Evolutionary conservation across 768 basidiomycete species (phyloP), one percentile per base, ranked within the genome.

Genomic region (Dioszegia aurantiaca): DNA sequence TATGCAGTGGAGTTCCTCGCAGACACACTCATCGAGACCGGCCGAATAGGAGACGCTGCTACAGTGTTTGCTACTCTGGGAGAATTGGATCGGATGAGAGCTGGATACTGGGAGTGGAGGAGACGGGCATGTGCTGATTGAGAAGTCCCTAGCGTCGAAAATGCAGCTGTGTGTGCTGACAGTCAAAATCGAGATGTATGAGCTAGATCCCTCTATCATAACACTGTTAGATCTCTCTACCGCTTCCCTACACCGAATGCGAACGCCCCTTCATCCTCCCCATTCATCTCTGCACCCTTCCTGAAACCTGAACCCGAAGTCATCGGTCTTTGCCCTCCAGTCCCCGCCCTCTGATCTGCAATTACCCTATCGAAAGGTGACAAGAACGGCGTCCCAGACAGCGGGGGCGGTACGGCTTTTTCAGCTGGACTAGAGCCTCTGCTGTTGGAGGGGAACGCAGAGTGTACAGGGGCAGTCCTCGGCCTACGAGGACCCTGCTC

Each of bases 1-100:
- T 80, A 85, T n/a, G 63, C 63, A n/a, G 54, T 68, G 6, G 67
- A 68, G 42, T 65, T 62, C 33, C 24, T 60, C 16, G 67, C 63
- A 11, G 67, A 68, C 23, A 42, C 55, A 0, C 37, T 62, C 12
- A 44, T 48, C 4, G 49, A 65, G 48, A 55, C 44, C 30, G 63
- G 67, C 8, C 46, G 55, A 24, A 26, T 42, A 6, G 58, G 56
- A 16, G 66, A 68, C 9, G 70, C 67, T 2, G 64, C 49, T 2
- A 44, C 51, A 26, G 56, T 70, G 2, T 73, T 62, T 54, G 37
- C 33, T 1, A 56, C 68, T 31, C 56, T 73, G 12, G n/a, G 36
- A 12, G 57, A 72, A 55, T 66, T 60, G 36, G 76, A 77, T 51
- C 62, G 59, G 42, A 77, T 77, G 65, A 58, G 76, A 26, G 64